Conservation (phyloP, 768 basidiomycete genomes). For the Leccinum incarnatum region DNA sequence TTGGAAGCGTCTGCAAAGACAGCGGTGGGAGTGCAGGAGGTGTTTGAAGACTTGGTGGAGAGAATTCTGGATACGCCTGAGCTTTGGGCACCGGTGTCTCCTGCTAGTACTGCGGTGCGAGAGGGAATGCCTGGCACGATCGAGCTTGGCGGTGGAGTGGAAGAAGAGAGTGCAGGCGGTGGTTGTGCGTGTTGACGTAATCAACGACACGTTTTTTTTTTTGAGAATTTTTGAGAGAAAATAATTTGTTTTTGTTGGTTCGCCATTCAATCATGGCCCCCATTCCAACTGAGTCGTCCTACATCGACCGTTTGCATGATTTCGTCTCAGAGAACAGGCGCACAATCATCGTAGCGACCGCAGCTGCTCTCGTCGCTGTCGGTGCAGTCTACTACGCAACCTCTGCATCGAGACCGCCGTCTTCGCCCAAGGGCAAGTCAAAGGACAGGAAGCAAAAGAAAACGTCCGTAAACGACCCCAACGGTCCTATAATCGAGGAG, state of each 20-base stretch:
- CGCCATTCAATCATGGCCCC: constrained; percentile 21
- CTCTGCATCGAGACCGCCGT: constrained; percentile 25
- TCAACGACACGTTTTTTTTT: constrained; percentile 14
- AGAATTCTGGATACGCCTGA: constrained; percentile 82
- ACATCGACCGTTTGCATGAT: constrained; percentile 62
- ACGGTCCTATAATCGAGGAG: constrained; percentile 84
- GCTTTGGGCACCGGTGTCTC: constrained; percentile 56
- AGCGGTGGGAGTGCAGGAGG: constrained; percentile 73
- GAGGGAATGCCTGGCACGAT: constrained; percentile 46
- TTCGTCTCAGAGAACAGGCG: constrained; percentile 79
- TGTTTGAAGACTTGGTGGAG: constrained; percentile 74
- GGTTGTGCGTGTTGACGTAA: constrained; percentile 38
- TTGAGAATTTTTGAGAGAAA: not conserved
- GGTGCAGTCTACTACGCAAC: constrained; percentile 75
- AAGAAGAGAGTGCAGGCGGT: constrained; percentile 10
- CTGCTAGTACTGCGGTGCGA: constrained; percentile 6
- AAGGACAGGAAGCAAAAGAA: constrained; percentile 51
- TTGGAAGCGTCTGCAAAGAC: constrained; percentile 95
- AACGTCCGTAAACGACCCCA: constrained; percentile 52
- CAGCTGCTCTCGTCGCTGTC: constrained; percentile 66
- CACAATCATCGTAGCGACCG: constrained; percentile 68
- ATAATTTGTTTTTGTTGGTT: not conserved
- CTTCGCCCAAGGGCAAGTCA: constrained; percentile 44
- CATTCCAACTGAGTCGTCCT: constrained; percentile 18
- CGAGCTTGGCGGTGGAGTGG: constrained; percentile 23